Evolutionary conservation across 345 rosid species (phyloP), one percentile per base, ranked within the genome.

Genomic region (Reutealis trisperma): DNA sequence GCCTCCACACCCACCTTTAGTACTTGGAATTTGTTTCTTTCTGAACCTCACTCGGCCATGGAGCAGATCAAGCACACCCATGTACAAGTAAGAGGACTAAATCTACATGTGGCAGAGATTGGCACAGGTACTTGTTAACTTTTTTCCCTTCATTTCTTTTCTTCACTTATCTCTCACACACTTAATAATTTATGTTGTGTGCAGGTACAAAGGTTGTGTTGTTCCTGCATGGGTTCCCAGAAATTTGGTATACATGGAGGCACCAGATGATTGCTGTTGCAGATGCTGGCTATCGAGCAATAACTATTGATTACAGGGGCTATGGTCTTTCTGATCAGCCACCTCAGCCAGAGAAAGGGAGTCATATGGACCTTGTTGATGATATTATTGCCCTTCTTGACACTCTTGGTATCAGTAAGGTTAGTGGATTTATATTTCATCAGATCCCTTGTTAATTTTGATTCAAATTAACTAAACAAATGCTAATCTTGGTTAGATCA

Each of bases 161-260:
- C 22, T 37, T 37, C 37, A 34, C 37, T 34, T 4, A 5, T 34
- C 4, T 34, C 37, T 34, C 37, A 2, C 5, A 15, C 3, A 2
- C 13, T 25, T 58, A 25, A 25, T 55, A 6, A 32, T 24, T 10
- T 6, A 13, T 5, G 42, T 42, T 37, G 6, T 37, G 12, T 27
- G 5, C 74, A 83, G 76, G 78, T 49, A 5, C 58, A 1, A 70
- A 66, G 41, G 87, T 54, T 67, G 86, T 84, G 57, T 18, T 86
- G 65, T 83, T 86, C 59, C 47, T 83, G 8, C 87, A 86, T 69
- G 87, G 89, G 27, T 86, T 86, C 73, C 89, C 86, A 1, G 83
- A 84, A 63, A 75, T 79, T 6, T 84, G 89, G 87, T 84, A 86
- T 70, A 74, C 89, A 21, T 86, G 86, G 89, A 77, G 87, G 70